Evolutionary conservation across 805 yeast species (phyloP).

Genomic region (Myxozyma nipponensis): DNA sequence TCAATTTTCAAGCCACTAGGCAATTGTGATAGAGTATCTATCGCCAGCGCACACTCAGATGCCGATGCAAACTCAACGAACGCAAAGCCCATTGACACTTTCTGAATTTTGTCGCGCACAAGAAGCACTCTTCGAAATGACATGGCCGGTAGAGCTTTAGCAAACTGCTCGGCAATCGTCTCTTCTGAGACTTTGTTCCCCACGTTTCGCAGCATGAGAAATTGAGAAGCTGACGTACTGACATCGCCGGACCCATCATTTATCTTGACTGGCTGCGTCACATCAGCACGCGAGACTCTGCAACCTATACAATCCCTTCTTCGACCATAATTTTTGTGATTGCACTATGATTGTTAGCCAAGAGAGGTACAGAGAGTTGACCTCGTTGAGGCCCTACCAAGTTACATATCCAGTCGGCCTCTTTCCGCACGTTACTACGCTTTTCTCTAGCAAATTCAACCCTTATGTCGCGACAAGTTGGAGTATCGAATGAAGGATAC

Average conservation of each 20-base stretch:
- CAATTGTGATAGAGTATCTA: background rate
- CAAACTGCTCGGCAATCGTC: conserved; percentile 8
- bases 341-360: conserved; percentile 8
- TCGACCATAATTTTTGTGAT: conserved; percentile 11
- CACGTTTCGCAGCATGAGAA: conserved; percentile 17
- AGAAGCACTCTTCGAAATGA: conserved; percentile 16
- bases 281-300: conserved; percentile 2
- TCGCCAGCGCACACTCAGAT: conserved; percentile 12
- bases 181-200: conserved; percentile 3
- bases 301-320: conserved; percentile 16
- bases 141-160: background rate
- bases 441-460: conserved; percentile 7
- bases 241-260: conserved; percentile 20
- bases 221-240: conserved; percentile 18
- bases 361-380: background rate
- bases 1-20: background rate
- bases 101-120: conserved; percentile 14
- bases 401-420: conserved; percentile 14
- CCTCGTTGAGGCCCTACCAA: background rate
- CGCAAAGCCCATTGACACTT: conserved; percentile 18
- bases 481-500: conserved; percentile 4
- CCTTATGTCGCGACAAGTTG: background rate
- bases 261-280: background rate
- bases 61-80: conserved; percentile 22
- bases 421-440: conserved; percentile 1